Conservation (phyloP, 208 protist genomes). For the Crithidia thermophila region DNA sequence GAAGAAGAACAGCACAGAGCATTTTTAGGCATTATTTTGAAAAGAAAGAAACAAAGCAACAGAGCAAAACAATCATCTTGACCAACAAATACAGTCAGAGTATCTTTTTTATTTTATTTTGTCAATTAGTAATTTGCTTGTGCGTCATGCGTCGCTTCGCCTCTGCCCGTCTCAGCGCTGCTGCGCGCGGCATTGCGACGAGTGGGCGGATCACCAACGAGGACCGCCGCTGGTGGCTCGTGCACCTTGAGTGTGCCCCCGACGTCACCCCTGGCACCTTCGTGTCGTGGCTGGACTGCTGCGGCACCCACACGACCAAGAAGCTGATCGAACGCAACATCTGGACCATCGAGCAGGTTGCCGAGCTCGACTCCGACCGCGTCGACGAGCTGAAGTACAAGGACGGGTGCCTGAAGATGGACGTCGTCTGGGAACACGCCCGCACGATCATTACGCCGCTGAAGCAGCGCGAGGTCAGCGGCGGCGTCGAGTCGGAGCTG, state of each 20-base stretch:
- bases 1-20: too few relatives aligned
- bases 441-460: conserved; percentile 83
- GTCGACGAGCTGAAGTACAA: conserved; percentile 91
- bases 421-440: conserved; percentile 90
- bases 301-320: conserved; percentile 89
- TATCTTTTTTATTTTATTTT: conserved; percentile 1
- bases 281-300: conserved; percentile 86
- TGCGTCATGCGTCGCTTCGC: conserved; percentile 14
- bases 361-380: conserved; percentile 78
- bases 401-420: conserved; percentile 89
- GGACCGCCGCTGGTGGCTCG: conserved; percentile 87
- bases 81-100: too few relatives aligned
- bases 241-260: conserved; percentile 87
- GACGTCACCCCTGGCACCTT: conserved; percentile 88
- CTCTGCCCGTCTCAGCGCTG: background rate
- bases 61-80: too few relatives aligned
- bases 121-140: too few relatives aligned
- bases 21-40: too few relatives aligned
- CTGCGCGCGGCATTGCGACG: conserved; percentile 37
- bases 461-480: conserved; percentile 61
- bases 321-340: conserved; percentile 92
- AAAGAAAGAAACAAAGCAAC: too few relatives aligned
- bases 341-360: conserved; percentile 91
- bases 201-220: conserved; percentile 86
- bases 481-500: conserved; percentile 80